Conservation (phyloP, 225 moss, liverwort and hornwort genomes). For the Marchantia polymorpha region DNA sequence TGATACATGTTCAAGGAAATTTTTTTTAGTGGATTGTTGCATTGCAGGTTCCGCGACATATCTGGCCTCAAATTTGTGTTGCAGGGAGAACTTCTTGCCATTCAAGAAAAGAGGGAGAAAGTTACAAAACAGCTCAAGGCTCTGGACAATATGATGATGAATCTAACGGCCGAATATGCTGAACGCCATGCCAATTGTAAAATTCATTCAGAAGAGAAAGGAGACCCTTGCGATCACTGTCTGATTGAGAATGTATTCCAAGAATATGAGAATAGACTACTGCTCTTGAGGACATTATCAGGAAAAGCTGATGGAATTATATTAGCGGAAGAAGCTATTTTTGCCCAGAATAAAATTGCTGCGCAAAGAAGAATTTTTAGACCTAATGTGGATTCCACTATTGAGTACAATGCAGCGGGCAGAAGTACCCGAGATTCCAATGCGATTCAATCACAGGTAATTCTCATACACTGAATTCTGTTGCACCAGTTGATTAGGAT, state of each 20-base stretch:
- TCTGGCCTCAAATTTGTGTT: slow-evolving; percentile 81
- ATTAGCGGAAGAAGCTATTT: slow-evolving; percentile 82
- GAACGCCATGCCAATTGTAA: slow-evolving; percentile 85
- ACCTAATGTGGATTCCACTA: slow-evolving; percentile 31
- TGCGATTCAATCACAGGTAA: slow-evolving; percentile 43
- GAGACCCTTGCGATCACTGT: slow-evolving; percentile 81
- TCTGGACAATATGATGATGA: slow-evolving; percentile 66
- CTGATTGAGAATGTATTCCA: slow-evolving; percentile 87
- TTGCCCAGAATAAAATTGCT: slow-evolving; percentile 77
- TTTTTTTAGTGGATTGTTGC: slow-evolving; percentile 14
- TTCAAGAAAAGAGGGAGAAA: slow-evolving; percentile 58
- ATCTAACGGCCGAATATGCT: slow-evolving; percentile 58
- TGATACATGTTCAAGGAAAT: background rate
- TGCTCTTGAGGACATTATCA: slow-evolving; percentile 74
- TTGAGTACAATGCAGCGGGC: background rate
- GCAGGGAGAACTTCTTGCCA: slow-evolving; percentile 64
- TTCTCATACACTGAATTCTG: background rate
- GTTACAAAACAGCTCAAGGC: slow-evolving; percentile 53
- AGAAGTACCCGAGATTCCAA: slow-evolving; percentile 27
- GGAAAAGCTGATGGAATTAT: slow-evolving; percentile 63
- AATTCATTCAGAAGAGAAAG: slow-evolving; percentile 67
- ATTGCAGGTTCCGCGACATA: slow-evolving; percentile 67
- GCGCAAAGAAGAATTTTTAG: slow-evolving; percentile 67
- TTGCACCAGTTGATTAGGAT: no score
- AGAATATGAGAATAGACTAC: slow-evolving; percentile 85